phyloP scores from a whole-genome alignment of 768 basidiomycete genomes.

The Rhodotorula taiwanensis region DNA sequence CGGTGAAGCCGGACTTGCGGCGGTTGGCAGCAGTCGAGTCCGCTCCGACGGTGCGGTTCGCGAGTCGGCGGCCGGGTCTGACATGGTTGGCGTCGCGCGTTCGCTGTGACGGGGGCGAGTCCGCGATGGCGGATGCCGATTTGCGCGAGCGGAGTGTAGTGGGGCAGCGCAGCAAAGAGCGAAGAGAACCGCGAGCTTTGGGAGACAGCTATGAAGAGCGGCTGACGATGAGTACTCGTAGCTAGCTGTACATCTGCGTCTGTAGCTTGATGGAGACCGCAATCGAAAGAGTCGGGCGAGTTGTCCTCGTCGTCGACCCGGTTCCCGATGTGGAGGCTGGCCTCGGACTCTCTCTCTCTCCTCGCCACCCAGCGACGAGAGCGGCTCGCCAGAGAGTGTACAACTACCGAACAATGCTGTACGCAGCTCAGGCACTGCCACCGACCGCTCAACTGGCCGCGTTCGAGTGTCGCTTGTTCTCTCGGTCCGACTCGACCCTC shows the following conservation, averaged over 20 bases:
- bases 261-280: too few species aligned
- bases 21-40: background rate
- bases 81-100: too few species aligned
- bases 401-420: conserved; percentile 26
- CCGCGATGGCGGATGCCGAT: background rate
- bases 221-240: too few species aligned
- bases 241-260: too few species aligned
- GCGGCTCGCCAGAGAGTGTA: too few species aligned
- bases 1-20: too few species aligned
- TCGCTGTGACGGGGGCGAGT: background rate
- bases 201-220: too few species aligned
- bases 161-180: background rate
- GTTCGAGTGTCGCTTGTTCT: conserved; percentile 16
- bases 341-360: background rate
- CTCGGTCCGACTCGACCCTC: background rate
- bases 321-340: background rate
- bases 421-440: conserved; percentile 28
- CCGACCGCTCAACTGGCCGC: conserved; percentile 30
- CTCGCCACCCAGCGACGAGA: background rate
- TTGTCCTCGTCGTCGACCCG: background rate
- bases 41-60: background rate
- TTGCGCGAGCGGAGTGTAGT: background rate
- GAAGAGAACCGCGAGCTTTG: too few species aligned
- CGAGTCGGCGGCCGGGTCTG: too few species aligned
- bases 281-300: too few species aligned